Conservation (phyloP, 768 basidiomycete genomes). For the Tylopilus vinaceipallidus region DNA sequence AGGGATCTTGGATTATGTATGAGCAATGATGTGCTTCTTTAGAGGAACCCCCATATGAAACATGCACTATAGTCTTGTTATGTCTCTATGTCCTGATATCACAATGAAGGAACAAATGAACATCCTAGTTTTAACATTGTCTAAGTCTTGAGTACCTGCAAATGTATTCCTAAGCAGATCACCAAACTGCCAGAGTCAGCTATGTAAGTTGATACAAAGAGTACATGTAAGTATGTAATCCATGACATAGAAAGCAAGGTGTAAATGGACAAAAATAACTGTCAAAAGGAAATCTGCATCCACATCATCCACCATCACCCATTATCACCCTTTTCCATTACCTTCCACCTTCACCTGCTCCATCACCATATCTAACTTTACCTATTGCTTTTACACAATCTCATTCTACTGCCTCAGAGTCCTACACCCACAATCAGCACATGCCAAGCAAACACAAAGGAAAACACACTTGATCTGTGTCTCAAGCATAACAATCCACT, state of each 20-base stretch:
- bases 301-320: conserved; percentile 22
- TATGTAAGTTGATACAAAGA: conserved; percentile 1
- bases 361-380: conserved; percentile 33
- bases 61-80: too few species aligned
- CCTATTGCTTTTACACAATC: conserved; percentile 67
- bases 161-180: too few species aligned
- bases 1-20: too few species aligned
- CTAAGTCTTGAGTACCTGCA: too few species aligned
- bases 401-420: conserved; percentile 76
- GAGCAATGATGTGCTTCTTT: too few species aligned
- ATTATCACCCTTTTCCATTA: conserved; percentile 11
- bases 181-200: too few species aligned
- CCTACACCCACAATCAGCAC: conserved; percentile 45
- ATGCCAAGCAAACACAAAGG: conserved; percentile 2
- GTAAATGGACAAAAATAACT: conserved; percentile 3
- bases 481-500: conserved; percentile 72
- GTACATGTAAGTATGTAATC: conserved; percentile 15
- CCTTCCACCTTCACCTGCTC: conserved; percentile 23
- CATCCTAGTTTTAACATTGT: too few species aligned
- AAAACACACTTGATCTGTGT: conserved; percentile 69
- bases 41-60: too few species aligned
- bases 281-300: neutral
- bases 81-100: too few species aligned
- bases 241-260: conserved; percentile 9
- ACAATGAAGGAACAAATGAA: too few species aligned